A percentile compares a stretch with the other conserved stretches of the same genome.
Conservation (phyloP, 495 filamentous ascomycete species). For the Xylaria castorea region DNA sequence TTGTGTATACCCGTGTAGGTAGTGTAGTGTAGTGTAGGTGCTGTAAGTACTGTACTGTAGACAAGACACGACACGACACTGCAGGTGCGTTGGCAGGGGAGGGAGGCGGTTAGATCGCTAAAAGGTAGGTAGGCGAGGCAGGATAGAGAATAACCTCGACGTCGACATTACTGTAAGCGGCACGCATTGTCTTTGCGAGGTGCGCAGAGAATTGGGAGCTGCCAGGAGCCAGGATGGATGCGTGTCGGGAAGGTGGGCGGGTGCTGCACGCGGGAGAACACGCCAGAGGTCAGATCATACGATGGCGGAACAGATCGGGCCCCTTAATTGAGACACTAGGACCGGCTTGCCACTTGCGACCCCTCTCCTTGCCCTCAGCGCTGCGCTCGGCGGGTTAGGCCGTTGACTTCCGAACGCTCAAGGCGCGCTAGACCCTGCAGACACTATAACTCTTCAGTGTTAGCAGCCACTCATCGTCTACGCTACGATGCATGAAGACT, state of each 20-base stretch:
- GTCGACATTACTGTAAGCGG: neutral
- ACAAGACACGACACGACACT: no score
- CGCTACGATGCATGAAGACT: slow-evolving; percentile 12
- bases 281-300: slow-evolving; percentile 32
- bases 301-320: slow-evolving; percentile 37
- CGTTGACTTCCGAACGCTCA: neutral
- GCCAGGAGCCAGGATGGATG: neutral
- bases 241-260: slow-evolving; percentile 20
- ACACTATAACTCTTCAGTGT: slow-evolving; percentile 8
- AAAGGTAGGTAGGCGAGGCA: neutral
- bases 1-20: neutral
- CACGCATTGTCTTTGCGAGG: neutral
- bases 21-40: neutral
- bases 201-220: neutral
- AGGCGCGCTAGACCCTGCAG: slow-evolving; percentile 5
- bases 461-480: slow-evolving; percentile 10
- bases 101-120: slow-evolving; percentile 13
- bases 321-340: slow-evolving; percentile 24
- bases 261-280: slow-evolving; percentile 14
- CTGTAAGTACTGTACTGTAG: neutral
- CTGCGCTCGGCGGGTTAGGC: slow-evolving; percentile 7
- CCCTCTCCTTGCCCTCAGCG: neutral
- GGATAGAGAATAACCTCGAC: slow-evolving; percentile 3
- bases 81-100: neutral
- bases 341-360: slow-evolving; percentile 23